Base-by-base conservation (phyloP, 1,284 basidiomycete species). In the Microbotryum scabiosae region DNA sequence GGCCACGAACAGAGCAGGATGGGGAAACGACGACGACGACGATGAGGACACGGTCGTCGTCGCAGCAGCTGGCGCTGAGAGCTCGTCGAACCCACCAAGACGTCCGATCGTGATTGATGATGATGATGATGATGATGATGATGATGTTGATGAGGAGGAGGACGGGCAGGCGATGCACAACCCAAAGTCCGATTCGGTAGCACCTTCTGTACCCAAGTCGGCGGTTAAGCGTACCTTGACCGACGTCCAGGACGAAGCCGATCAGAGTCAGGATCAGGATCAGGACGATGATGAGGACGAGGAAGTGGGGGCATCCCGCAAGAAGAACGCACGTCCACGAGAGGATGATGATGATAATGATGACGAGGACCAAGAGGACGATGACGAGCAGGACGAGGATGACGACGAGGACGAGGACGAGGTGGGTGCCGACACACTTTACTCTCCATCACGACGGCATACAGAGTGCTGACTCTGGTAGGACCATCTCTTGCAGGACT, bases 251-350 rank as follows among this genome's bases (percentile, higher is more conserved):
- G 70, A 72, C 9, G 72, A 73, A 3, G 75, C 74, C 7, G 79
- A 79, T 54, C 72, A 79, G 61, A 72, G 79, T 21, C 75, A 79
- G 21, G 82, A 84, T 70, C 80, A 83, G 30, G 78, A 82, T 0
- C n/a, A n/a, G n/a, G 82, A 84, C 3, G 83, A 84, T 3, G 73
- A 67, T 14, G 57, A 69, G 43, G 71, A 72, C 28, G 61, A 60
- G n/a, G 57, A 66, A 1, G 63, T 67, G 21, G 70, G 30, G 30
- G 46, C 71, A 69, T 56, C 62, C 62, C 21, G 62, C 61, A 65
- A 63, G 25, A 51, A 63, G 4, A 52, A 55, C 5, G 57, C 51
- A 21, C 54, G 54, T 21, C 56, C 32, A 25, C 62, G 58, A 5
- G 64, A 63, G 20, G 66, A 68, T 14, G 69, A 70, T 12, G 69